Percentiles rank a stretch among this genome's conserved stretches.
Evolutionary conservation across 495 filamentous ascomycete genomes (phyloP).

Genomic region (Geopyxis carbonaria): DNA sequence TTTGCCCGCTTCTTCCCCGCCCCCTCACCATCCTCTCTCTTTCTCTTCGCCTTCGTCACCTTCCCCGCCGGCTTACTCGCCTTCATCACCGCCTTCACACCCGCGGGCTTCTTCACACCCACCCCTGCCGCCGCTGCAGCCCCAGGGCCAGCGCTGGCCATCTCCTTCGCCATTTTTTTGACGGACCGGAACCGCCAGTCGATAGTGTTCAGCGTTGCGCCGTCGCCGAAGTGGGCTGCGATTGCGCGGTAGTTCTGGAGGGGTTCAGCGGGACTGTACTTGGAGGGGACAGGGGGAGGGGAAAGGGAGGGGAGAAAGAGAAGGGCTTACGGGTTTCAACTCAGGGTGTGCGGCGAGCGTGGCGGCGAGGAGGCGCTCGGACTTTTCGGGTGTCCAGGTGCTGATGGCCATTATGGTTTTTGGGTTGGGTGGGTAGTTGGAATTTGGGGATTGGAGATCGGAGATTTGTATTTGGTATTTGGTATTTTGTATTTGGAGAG

Average conservation of each 20-base stretch:
- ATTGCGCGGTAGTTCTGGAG: conserved; percentile 3
- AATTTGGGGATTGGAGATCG: too few species aligned
- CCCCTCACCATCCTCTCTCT: conserved; percentile 1
- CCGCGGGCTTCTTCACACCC: not conserved
- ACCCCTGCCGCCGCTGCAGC: not conserved
- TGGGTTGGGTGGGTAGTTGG: too few species aligned
- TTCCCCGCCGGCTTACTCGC: not conserved
- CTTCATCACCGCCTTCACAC: not conserved
- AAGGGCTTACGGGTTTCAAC: conserved; percentile 15
- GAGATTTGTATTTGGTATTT: too few species aligned
- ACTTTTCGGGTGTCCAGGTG: conserved; percentile 23
- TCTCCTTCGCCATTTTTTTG: conserved; percentile 14
- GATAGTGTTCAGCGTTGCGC: conserved; percentile 21
- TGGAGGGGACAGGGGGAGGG: not conserved
- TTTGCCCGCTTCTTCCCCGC: not conserved
- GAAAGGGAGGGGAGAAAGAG: not conserved
- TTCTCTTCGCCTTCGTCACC: not conserved
- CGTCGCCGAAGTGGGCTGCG: conserved; percentile 20
- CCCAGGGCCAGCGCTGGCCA: not conserved
- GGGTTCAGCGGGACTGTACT: conserved; percentile 10
- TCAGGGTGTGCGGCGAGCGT: conserved; percentile 21
- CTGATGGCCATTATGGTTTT: too few species aligned
- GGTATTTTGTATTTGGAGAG: too few species aligned
- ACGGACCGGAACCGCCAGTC: conserved; percentile 14
- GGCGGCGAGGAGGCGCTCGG: conserved; percentile 19